Conservation (phyloP, 495 filamentous ascomycete genomes). For the Aspergillus bridgeri region DNA sequence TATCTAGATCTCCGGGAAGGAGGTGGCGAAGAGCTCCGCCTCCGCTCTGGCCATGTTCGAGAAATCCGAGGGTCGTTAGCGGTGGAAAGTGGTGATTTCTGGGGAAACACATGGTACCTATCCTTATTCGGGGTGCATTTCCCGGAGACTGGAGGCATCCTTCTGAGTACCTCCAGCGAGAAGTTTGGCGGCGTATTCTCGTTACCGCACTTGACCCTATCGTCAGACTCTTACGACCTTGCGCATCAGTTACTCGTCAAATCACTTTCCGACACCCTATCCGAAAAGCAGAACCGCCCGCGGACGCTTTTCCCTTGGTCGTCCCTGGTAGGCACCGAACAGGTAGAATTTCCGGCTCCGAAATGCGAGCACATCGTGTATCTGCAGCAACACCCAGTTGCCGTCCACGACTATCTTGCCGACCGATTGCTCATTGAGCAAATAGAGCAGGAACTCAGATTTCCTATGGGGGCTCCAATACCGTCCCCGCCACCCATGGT, state of each 20-base stretch:
- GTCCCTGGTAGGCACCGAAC: slow-evolving; percentile 56
- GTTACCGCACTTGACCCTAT: slow-evolving; percentile 76
- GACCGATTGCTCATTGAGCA: slow-evolving; percentile 50
- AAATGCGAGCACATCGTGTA: slow-evolving; percentile 89
- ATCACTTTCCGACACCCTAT: slow-evolving; percentile 64
- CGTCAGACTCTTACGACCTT: slow-evolving; percentile 59
- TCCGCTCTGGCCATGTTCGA: slow-evolving; percentile 41
- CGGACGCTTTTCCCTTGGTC: slow-evolving; percentile 58
- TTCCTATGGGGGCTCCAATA: slow-evolving; percentile 76
- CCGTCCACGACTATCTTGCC: slow-evolving; percentile 32
- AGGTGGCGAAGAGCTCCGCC: slow-evolving; percentile 31
- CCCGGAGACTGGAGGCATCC: slow-evolving; percentile 65
- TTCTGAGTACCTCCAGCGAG: slow-evolving; percentile 84
- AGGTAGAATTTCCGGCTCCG: slow-evolving; percentile 57
- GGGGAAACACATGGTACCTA: slow-evolving; percentile 69
- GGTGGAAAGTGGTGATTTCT: slow-evolving; percentile 66
- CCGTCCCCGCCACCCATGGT: slow-evolving; percentile 63
- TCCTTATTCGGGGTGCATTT: slow-evolving; percentile 80
- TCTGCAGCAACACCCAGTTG: slow-evolving; percentile 70
- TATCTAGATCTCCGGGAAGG: slow-evolving; percentile 45
- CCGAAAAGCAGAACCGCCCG: slow-evolving; percentile 51
- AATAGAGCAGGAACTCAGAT: slow-evolving; percentile 82
- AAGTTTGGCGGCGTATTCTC: slow-evolving; percentile 89
- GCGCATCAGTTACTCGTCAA: slow-evolving; percentile 65
- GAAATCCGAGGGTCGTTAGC: slow-evolving; percentile 62